These are phyloP conservation scores for Allium sativum DNA, from an alignment of 106 monocot genomes.

Conservation along the genomic window DNA sequence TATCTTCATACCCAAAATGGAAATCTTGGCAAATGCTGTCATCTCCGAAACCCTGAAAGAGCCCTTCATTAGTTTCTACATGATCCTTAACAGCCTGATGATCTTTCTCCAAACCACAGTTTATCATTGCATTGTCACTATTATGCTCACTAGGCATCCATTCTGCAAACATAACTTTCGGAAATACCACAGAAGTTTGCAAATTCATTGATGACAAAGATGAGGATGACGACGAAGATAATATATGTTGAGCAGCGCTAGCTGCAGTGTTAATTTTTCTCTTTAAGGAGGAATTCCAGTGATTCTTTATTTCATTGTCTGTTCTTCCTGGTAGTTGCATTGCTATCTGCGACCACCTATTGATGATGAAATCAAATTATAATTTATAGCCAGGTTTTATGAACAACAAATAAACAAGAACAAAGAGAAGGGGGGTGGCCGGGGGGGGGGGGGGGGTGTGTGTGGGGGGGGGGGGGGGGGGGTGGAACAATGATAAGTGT, in stretches of 20 bases:
- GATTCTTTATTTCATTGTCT: constrained; percentile 6
- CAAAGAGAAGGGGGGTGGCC: too few species aligned
- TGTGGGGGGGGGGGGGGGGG: too few species aligned
- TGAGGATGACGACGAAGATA: neutral
- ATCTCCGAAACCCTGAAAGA: constrained; percentile 19
- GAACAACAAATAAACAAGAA: neutral
- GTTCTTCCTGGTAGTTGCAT: neutral
- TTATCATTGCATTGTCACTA: neutral
- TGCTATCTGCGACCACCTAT: too few species aligned
- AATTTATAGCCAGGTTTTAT: neutral
- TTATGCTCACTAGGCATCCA: constrained; percentile 15
- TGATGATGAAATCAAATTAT: too few species aligned
- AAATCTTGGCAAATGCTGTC: constrained; percentile 19
- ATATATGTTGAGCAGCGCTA: too few species aligned
- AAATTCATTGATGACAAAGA: too few species aligned
- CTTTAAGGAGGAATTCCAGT: neutral
- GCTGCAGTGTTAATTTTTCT: too few species aligned
- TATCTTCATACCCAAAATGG: constrained; percentile 10
- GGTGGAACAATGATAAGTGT: too few species aligned
- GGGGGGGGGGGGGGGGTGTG: too few species aligned
- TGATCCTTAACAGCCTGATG: neutral
- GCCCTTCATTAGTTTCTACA: constrained; percentile 7
- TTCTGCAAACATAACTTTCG: constrained; percentile 24
- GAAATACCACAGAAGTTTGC: neutral
- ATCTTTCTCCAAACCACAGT: too few species aligned